Evolutionary conservation across 2,329 filamentous ascomycete genomes (phyloP), one percentile per base, ranked within the genome.

Genomic region (Helotiales sp.): DNA sequence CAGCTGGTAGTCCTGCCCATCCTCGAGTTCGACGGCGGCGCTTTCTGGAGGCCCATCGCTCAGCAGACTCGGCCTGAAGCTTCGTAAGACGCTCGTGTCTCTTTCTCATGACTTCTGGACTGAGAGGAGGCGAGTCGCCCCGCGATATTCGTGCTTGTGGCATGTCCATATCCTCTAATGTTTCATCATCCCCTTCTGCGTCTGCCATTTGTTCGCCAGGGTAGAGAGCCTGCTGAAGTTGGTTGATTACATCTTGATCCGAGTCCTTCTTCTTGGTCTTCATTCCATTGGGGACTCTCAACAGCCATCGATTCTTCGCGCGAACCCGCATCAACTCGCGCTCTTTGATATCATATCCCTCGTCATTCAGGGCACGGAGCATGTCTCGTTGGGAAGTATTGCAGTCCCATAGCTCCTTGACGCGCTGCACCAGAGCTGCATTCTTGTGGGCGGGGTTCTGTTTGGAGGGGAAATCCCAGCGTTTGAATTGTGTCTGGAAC

Each of bases 381-480:
- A 96, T 96, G 71, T 93, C 89, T 67, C 86, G 85, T 77, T 93
- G 91, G 20, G 82, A 84, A 15, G 87, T 83, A 75, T 95, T 96
- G 72, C 82, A 83, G 77, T 92, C 89, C 92, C 92, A 96, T 73
- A 96, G 83, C 79, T 94, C 86, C 75, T 88, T 89, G 68, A 95
- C 85, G 32, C 92, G 87, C 20, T 84, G 85, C 47, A 92, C 87
- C 7, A 95, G 85, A 26, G 82, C 82, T 15, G 84, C 82, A 76
- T 93, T 90, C 75, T 91, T 91, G 75, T 93, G 87, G 1, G 89
- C 88, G 0, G 89, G 88, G 67, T 89, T 88, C 72, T 91, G 88
- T 77, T 93, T 93, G 66, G 85, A 87, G 15, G 92, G 91, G 72
- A 96, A 95, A 7, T 87, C 86, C 93, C 93, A 96, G 77, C 87